Base-by-base conservation (phyloP, 106 monocot species). In the Phalaenopsis aphrodite region DNA sequence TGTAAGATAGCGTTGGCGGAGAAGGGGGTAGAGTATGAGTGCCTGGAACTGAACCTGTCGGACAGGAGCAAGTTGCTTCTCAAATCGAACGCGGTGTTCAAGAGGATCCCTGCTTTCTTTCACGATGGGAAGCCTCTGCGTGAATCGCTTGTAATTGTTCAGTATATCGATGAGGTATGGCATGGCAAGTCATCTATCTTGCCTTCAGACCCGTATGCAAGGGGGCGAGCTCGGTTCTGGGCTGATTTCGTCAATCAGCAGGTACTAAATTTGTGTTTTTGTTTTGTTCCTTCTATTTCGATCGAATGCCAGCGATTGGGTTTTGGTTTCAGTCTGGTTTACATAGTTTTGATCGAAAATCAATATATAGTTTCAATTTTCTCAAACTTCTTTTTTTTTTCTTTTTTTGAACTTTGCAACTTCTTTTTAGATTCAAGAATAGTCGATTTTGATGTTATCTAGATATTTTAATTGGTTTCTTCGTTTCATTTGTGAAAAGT, bases 41-140 rank as follows among this genome's bases (percentile, higher is more conserved):
- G 58, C 81, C 24, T 6, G n/a, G 75, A 81, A 36, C 61, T 64
- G 52, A 39, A 75, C 16, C 75, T 81, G 57, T 21, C 18, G 30
- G 49, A 83, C 8, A 92, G 87, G 86, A 89, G 87, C 82, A 41
- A 55, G 43, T 74, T 87, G 11, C 84, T 92, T 16, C 80, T 92
- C 17, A 72, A 81, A 6, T 82, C 84, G 30, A 92, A 89, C 77
- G 89, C 91, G 9, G 42, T 91, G 66, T 73, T 89, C 79, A 89
- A 88, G 84, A 86, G 88, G 87, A 81, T 91, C 55, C 91, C 87
- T 14, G 89, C 85, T 3, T 81, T 91, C 58, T 9, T 91, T 75
- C 87, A 87, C 78, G 71, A 64, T 30, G 87, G 87, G 49, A 85
- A 78, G 38, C 83, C 92, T 47, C 16, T 92, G 42, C 80, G 81